Percentiles rank a stretch among this genome's conserved stretches.
Evolutionary conservation across 257 asterid genomes (phyloP).

Genomic region (Rhazya stricta): DNA sequence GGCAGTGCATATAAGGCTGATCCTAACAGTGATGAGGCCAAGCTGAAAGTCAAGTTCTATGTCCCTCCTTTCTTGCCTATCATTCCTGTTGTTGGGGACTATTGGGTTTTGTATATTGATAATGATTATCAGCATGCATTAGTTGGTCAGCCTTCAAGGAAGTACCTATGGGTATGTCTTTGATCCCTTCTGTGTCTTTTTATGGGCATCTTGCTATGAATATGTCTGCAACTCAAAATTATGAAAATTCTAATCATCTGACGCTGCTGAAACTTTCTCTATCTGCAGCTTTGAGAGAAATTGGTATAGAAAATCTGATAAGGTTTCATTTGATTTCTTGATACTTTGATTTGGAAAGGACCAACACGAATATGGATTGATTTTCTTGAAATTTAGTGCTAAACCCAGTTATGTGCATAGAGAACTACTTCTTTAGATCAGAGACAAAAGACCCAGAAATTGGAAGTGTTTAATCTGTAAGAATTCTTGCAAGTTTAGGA

Average conservation of each 20-base stretch:
- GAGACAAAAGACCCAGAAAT: not conserved
- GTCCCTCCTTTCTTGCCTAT: constrained; percentile 42
- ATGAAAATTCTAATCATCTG: not conserved
- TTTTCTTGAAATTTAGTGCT: not conserved
- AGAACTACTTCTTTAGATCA: not conserved
- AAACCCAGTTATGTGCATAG: not conserved
- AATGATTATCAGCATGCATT: constrained; percentile 31
- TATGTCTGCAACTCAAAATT: too few species aligned
- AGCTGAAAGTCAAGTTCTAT: constrained; percentile 34
- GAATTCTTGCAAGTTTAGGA: not conserved
- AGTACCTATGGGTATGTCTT: constrained; percentile 67
- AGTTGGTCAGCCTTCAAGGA: constrained; percentile 68
- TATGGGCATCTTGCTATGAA: not conserved
- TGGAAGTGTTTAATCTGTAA: not conserved
- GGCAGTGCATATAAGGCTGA: constrained; percentile 68
- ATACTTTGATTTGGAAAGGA: too few species aligned
- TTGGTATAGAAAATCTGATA: not conserved
- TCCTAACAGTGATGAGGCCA: constrained; percentile 46
- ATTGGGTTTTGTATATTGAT: constrained; percentile 37
- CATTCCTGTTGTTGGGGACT: constrained; percentile 31
- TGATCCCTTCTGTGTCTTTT: not conserved
- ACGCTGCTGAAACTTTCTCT: not conserved
- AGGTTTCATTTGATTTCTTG: not conserved
- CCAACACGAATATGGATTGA: not conserved
- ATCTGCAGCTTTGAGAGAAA: not conserved